Evolutionary conservation across 2,329 filamentous ascomycete genomes (phyloP).

Genomic region (Trichophyton mentagrophytes): DNA sequence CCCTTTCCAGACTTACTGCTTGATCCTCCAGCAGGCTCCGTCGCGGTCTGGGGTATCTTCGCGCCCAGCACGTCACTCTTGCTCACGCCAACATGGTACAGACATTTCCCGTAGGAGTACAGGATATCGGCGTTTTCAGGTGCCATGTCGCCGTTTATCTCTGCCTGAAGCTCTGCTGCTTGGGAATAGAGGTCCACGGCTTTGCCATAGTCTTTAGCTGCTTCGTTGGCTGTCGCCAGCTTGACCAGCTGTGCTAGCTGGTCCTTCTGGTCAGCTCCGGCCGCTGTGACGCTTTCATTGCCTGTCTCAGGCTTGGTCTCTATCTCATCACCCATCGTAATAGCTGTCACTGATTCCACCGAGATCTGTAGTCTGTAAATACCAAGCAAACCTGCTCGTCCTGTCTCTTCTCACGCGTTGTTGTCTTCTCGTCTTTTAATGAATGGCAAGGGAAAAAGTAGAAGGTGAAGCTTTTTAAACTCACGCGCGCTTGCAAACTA

Average conservation of each 20-base stretch:
- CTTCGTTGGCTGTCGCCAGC: constrained; percentile 72
- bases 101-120: constrained; percentile 82
- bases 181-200: constrained; percentile 79
- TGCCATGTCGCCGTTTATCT: constrained; percentile 83
- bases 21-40: constrained; percentile 31
- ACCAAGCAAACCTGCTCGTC: neutral
- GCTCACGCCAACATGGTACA: constrained; percentile 86
- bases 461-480: neutral
- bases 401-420: neutral
- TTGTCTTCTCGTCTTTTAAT: neutral
- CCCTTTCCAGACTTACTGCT: constrained; percentile 23
- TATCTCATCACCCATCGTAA: neutral
- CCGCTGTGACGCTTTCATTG: neutral
- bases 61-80: constrained; percentile 91
- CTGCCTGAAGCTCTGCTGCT: constrained; percentile 78
- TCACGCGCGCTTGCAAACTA: neutral
- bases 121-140: constrained; percentile 86
- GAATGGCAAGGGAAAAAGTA: neutral
- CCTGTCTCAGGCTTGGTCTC: neutral
- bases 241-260: constrained; percentile 66
- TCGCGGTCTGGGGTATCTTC: constrained; percentile 51
- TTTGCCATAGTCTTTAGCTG: constrained; percentile 73
- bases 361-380: neutral
- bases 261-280: constrained; percentile 28
- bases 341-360: neutral